A percentile compares a stretch with the other conserved stretches of the same genome.
phyloP scores from a whole-genome alignment of 169 alveolate species.

The Plasmodium ovale region DNA sequence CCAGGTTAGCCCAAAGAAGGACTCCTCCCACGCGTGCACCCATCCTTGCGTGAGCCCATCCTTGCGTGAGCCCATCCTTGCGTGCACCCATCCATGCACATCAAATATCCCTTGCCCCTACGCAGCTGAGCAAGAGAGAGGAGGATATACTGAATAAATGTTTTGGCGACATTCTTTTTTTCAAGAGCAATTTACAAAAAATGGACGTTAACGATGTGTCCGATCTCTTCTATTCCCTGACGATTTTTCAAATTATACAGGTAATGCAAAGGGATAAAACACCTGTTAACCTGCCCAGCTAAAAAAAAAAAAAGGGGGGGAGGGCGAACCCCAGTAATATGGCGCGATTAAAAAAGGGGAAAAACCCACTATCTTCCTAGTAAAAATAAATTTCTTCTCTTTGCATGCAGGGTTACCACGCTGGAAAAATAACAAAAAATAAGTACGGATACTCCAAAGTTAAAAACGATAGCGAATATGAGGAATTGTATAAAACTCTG shows the following conservation, averaged over 20 bases:
- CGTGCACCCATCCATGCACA: no score
- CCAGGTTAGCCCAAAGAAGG: conserved; percentile 6
- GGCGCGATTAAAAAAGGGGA: neutral
- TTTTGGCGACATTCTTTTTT: conserved; percentile 2
- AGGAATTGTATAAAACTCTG: conserved; percentile 23
- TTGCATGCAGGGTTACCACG: conserved; percentile 23
- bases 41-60: no score
- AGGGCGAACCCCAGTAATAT: neutral
- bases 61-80: no score
- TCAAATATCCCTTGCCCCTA: no score
- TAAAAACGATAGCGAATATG: conserved; percentile 14
- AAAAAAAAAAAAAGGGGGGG: neutral
- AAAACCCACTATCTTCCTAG: neutral
- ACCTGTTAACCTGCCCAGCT: no score
- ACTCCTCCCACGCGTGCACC: neutral
- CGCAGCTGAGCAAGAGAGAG: conserved; percentile 19
- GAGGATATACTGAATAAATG: conserved; percentile 20
- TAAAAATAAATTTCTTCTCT: neutral
- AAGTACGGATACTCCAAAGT: conserved; percentile 48
- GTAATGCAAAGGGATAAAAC: no score
- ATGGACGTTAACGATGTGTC: conserved; percentile 50
- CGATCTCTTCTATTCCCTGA: conserved; percentile 36
- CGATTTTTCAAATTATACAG: conserved; percentile 36
- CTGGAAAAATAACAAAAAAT: conserved; percentile 42
- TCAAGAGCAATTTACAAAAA: neutral